Conservation (phyloP, 495 filamentous ascomycete genomes). For the Daldinia childiae region DNA sequence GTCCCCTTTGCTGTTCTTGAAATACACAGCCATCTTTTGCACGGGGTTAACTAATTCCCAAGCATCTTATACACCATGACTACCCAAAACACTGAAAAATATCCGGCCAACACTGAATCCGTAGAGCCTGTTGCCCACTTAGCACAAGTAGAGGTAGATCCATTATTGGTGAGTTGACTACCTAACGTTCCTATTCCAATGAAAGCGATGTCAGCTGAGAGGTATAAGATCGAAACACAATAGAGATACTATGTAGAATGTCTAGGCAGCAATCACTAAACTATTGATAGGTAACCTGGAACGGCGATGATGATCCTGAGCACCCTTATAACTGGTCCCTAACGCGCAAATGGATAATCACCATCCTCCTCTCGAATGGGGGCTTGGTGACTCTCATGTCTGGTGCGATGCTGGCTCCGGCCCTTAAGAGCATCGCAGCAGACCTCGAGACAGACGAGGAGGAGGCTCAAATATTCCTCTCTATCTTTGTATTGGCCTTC, state of each 20-base stretch:
- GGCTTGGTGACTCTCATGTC: conserved; percentile 73
- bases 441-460: conserved; percentile 63
- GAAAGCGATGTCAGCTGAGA: neutral
- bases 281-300: conserved; percentile 24
- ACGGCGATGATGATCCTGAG: conserved; percentile 53
- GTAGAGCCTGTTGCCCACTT: neutral
- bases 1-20: neutral
- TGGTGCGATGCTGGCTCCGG: conserved; percentile 74
- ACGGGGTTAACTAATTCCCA: neutral
- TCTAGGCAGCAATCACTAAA: neutral
- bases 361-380: conserved; percentile 58
- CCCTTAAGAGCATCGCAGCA: conserved; percentile 59
- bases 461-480: conserved; percentile 47
- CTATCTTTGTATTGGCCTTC: conserved; percentile 62
- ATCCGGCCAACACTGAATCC: neutral
- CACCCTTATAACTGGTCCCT: conserved; percentile 70
- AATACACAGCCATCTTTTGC: neutral
- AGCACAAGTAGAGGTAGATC: conserved; percentile 6
- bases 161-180: conserved; percentile 4
- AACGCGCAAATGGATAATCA: conserved; percentile 70
- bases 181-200: neutral
- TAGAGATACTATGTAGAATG: neutral
- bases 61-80: conserved; percentile 11
- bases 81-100: conserved; percentile 3
- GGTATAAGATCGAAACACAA: neutral